These are phyloP conservation scores for Marchantia polymorpha DNA, from an alignment of 225 moss, liverwort and hornwort genomes.

Conservation along the genomic window DNA sequence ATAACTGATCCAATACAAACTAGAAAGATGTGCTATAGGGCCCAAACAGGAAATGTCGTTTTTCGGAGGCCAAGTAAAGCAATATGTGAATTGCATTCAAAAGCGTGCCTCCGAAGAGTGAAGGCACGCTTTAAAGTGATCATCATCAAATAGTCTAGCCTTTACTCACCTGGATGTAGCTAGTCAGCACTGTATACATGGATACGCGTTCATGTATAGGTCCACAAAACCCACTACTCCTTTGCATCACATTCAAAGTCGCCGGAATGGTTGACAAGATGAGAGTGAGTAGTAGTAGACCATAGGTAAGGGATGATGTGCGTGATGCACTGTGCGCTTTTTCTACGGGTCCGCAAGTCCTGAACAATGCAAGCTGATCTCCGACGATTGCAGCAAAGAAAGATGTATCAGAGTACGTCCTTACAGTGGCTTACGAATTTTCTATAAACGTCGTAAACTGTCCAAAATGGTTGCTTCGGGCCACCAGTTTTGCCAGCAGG, in stretches of 20 bases:
- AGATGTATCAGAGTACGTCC: not conserved
- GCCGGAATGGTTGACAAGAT: conserved; percentile 69
- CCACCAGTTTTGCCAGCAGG: not conserved
- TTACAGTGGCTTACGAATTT: too few relatives aligned
- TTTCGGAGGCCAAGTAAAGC: too few relatives aligned
- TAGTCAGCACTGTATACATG: conserved; percentile 54
- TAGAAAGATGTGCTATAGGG: too few relatives aligned
- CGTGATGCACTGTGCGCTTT: conserved; percentile 83
- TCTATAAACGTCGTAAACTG: too few relatives aligned
- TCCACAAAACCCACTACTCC: conserved; percentile 71
- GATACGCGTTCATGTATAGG: conserved; percentile 60
- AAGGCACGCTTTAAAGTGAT: not conserved
- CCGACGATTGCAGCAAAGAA: not conserved
- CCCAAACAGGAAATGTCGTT: too few relatives aligned
- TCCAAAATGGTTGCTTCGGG: not conserved
- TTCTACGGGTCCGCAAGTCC: conserved; percentile 69
- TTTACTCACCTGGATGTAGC: conserved; percentile 54
- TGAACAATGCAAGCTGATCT: conserved; percentile 50
- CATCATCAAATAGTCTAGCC: not conserved
- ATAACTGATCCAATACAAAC: too few relatives aligned
- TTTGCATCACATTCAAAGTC: conserved; percentile 42
- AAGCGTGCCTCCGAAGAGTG: not conserved
- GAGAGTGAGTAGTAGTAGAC: conserved; percentile 61
- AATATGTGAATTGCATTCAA: too few relatives aligned
- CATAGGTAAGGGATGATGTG: conserved; percentile 73